Percentiles rank a stretch among this genome's conserved stretches.
Conservation (phyloP, 129 eudicot genomes). For the Calendula officinalis region DNA sequence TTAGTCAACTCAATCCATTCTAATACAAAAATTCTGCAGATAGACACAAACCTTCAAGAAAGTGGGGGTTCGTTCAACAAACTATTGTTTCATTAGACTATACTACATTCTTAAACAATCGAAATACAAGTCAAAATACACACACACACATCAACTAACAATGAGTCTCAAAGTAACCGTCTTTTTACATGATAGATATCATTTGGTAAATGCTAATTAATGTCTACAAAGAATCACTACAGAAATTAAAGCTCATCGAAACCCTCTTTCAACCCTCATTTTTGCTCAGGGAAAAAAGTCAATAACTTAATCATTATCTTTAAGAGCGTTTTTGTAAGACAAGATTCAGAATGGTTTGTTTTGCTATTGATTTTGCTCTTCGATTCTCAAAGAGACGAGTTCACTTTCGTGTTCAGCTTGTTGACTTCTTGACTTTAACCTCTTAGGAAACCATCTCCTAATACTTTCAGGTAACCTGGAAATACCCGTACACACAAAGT, state of each 20-base stretch:
- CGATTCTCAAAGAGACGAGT: slow-evolving; percentile 55
- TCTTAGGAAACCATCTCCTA: slow-evolving; percentile 67
- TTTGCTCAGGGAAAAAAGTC: neutral
- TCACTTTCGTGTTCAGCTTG: slow-evolving; percentile 82
- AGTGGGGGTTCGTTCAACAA: neutral
- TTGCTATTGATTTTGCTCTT: slow-evolving; percentile 46
- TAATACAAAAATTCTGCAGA: neutral
- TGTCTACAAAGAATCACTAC: slow-evolving; percentile 16
- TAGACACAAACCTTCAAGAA: neutral
- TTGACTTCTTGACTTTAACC: slow-evolving; percentile 56
- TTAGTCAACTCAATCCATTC: neutral
- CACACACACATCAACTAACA: neutral
- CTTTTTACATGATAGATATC: neutral
- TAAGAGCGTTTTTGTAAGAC: slow-evolving; percentile 3
- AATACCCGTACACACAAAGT: neutral
- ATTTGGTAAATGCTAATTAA: neutral
- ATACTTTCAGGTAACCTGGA: slow-evolving; percentile 77
- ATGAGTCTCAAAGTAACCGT: neutral
- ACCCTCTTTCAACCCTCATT: neutral
- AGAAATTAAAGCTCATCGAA: slow-evolving; percentile 12
- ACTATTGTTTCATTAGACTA: neutral
- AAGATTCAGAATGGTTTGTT: neutral
- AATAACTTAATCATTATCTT: neutral
- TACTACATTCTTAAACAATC: neutral
- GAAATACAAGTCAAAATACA: neutral